Base-by-base conservation (phyloP, 2,329 filamentous ascomycete species). In the Hymenoscyphus scutula region DNA sequence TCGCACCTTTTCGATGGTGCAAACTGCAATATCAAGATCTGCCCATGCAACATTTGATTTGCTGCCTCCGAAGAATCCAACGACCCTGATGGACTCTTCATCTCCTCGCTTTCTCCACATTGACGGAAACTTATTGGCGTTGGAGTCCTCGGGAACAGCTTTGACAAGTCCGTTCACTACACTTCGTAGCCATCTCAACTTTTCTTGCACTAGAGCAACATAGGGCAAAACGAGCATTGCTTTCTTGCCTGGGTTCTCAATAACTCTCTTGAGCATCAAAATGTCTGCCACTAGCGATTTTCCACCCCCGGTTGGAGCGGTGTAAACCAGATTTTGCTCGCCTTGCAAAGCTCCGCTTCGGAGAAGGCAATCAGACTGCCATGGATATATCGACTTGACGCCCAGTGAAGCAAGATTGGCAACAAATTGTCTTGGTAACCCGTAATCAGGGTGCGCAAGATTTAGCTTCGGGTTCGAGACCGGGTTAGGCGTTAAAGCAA, bases 151-250 rank as follows among this genome's bases (percentile, higher is more conserved):
- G 2, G n/a, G 1, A 8, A 45, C 71, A 32, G 67, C 75, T 63
- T 72, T 76, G 54, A 70, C 67, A 25, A 91, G 79, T 29, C 82
- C 84, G 64, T 87, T 80, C 3, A 90, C 86, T 19, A 90, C 78
- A 56, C 81, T 84, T 32, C 89, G 84, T 51, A 93, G 77, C 88
- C 89, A 92, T 60, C 85, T 84, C 34, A 91, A 82, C 73, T 92
- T 92, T 74, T 93, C 90, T 72, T 92, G 89, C 0, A 93, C 90
- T 2, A 93, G 81, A 19, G 90, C 89, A 67, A 92, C 89, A 74
- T 91, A 93, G 0, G 90, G 90, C 19, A 92, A 79, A 23, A 92
- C 86, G 19, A 92, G 77, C 13, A 93, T 81, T 2, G 88, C 89
- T 67, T 92, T 92, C 62, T 85, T 81, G 23, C 79, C 79, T 1